Base-by-base conservation (phyloP, 805 yeast genomes). In the Candida andamanensis region DNA sequence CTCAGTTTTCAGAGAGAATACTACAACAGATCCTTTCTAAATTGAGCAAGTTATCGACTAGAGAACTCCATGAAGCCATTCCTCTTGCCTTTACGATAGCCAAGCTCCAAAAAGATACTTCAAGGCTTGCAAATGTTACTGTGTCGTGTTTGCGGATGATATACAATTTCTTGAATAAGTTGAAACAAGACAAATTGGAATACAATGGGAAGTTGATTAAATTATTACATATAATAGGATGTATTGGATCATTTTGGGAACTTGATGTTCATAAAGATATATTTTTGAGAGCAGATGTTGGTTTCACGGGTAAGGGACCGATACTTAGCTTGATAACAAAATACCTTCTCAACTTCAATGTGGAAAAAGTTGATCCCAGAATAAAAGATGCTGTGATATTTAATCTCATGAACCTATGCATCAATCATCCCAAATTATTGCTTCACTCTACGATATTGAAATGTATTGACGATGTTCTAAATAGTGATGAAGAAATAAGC, bases 61-160 rank as follows among this genome's bases (percentile, higher is more conserved):
- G 52, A 36, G 92, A 84, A 42, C 53, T 85, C 6, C 74, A 74
- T n/a, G 79, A 78, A 46, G 95, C 90, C 0, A 70, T 85, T 52
- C 86, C 87, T 1, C 67, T 85, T 35, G 55, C 76, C 4, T 78
- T 86, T 81, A 54, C 53, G 6, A 57, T 84, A 0, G 67, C 83
- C 2, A 46, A 41, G 3, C 54, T 71, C 44, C 61, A 67, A 24
- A 56, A 63, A 2, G 76, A 73, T 30, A 65, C 71, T 0, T 35
- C 47, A 0, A 72, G 73, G 39, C 45, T 84, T 4, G 73, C 77
- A 0, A 74, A 69, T 41, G 89, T 89, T 0, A 73, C 85, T 13
- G 56, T 76, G 0, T 76, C 87, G 0, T 74, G 86, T 24, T 50
- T 85, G 39, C 56, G 56, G 12, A 58, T 72, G 32, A 42, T 80